These are phyloP conservation scores for Penicillium sp. DNA, from an alignment of 2,329 filamentous ascomycete species.

Conservation along the genomic window DNA sequence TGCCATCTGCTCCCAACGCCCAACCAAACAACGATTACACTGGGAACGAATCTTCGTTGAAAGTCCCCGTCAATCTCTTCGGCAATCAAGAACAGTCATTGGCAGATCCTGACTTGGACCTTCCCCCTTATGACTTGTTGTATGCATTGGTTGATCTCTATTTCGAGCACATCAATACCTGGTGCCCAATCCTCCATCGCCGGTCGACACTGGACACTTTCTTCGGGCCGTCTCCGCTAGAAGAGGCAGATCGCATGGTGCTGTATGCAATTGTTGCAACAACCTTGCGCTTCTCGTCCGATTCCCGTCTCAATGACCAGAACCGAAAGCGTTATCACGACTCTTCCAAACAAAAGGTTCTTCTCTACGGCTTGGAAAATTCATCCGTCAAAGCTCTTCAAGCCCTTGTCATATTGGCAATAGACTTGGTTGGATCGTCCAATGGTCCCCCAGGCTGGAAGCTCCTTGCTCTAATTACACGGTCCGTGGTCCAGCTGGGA, in stretches of 20 bases:
- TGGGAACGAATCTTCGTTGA: slow-evolving; percentile 53
- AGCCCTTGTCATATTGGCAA: slow-evolving; percentile 80
- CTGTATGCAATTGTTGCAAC: slow-evolving; percentile 89
- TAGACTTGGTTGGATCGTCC: slow-evolving; percentile 81
- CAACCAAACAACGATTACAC: slow-evolving; percentile 40
- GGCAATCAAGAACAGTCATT: slow-evolving; percentile 51
- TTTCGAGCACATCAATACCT: slow-evolving; percentile 78
- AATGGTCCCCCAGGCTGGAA: slow-evolving; percentile 94
- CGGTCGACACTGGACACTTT: slow-evolving; percentile 78
- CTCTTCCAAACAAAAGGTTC: slow-evolving; percentile 79
- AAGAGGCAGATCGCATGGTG: slow-evolving; percentile 79
- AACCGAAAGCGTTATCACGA: slow-evolving; percentile 74
- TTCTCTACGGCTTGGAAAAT: slow-evolving; percentile 86
- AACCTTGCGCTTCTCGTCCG: slow-evolving; percentile 79
- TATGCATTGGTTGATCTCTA: slow-evolving; percentile 74
- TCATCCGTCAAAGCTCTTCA: slow-evolving; percentile 86
- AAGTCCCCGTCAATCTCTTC: slow-evolving; percentile 61
- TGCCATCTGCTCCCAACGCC: slow-evolving; percentile 28
- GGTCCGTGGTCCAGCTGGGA: slow-evolving; percentile 85
- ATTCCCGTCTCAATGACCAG: slow-evolving; percentile 71
- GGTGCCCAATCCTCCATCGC: slow-evolving; percentile 88
- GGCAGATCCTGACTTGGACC: slow-evolving; percentile 60
- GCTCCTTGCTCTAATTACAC: slow-evolving; percentile 81
- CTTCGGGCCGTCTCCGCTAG: slow-evolving; percentile 73
- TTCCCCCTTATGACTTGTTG: slow-evolving; percentile 73